A percentile compares a stretch with the other conserved stretches of the same genome.
phyloP scores from a whole-genome alignment of 768 basidiomycete species.

The Flagelloscypha sp. region DNA sequence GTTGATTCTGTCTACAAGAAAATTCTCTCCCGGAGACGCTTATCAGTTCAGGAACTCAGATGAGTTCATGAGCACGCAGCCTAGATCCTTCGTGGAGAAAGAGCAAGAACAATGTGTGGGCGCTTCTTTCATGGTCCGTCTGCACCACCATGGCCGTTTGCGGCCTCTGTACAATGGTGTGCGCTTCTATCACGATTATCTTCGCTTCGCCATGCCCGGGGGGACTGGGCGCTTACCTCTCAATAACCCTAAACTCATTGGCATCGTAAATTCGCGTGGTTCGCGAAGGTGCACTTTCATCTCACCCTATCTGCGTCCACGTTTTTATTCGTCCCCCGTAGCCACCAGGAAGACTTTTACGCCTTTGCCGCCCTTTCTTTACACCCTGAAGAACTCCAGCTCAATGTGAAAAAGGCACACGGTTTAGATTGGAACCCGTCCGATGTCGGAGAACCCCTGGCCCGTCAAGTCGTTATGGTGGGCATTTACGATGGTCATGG shows the following conservation, averaged over 20 bases:
- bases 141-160: too few species aligned
- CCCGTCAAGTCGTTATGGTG: slow-evolving; percentile 74
- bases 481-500: slow-evolving; percentile 95
- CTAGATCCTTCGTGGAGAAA: too few species aligned
- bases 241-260: slow-evolving; percentile 69
- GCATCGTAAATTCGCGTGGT: slow-evolving; percentile 67
- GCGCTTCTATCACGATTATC: slow-evolving; percentile 78
- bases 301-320: slow-evolving; percentile 1
- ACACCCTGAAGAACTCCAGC: slow-evolving; percentile 63
- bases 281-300: slow-evolving; percentile 47
- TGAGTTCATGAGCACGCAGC: too few species aligned
- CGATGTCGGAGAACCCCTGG: slow-evolving; percentile 41
- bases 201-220: slow-evolving; percentile 44
- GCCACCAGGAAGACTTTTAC: slow-evolving; percentile 87
- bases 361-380: slow-evolving; percentile 69
- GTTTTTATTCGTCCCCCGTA: slow-evolving; percentile 24
- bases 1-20: too few species aligned
- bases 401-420: slow-evolving; percentile 53
- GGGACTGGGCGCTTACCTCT: slow-evolving; percentile 64
- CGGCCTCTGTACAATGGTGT: too few species aligned
- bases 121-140: too few species aligned
- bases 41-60: too few species aligned
- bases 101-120: too few species aligned
- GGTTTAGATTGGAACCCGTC: slow-evolving; percentile 69
- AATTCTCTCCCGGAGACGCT: too few species aligned